Percentiles rank a stretch among this genome's conserved stretches.
These are phyloP conservation scores for Auricularia sp. DNA, from an alignment of 768 basidiomycete genomes.

Conservation along the genomic window DNA sequence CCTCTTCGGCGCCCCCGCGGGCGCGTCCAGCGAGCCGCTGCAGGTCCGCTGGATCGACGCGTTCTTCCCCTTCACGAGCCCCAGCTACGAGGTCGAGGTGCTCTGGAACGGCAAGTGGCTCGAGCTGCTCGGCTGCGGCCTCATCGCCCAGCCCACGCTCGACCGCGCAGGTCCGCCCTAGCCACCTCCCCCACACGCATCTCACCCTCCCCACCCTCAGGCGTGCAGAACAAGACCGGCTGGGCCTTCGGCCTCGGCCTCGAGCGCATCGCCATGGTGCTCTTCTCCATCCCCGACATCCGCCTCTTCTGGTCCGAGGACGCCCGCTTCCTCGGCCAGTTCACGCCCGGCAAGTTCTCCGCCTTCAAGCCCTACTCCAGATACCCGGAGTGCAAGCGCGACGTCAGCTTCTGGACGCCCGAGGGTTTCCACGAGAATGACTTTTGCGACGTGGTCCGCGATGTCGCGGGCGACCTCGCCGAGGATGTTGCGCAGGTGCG, in stretches of 20 bases:
- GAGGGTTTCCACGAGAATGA: conserved; percentile 79
- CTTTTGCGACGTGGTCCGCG: conserved; percentile 89
- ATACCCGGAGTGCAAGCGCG: conserved; percentile 88
- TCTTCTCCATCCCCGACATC: conserved; percentile 95
- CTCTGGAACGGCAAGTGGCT: conserved; percentile 95
- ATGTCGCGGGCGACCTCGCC: conserved; percentile 83
- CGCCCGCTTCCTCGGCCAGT: conserved; percentile 78
- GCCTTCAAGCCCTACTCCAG: conserved; percentile 87
- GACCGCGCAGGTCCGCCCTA: conserved; percentile 66
- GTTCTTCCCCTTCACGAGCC: conserved; percentile 95
- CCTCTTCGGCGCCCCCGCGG: conserved; percentile 60
- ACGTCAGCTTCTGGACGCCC: conserved; percentile 88
- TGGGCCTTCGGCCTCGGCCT: conserved; percentile 98
- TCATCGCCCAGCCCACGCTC: conserved; percentile 80
- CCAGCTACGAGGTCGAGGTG: conserved; percentile 97
- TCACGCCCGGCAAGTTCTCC: conserved; percentile 61
- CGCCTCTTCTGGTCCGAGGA: conserved; percentile 95
- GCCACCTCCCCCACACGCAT: conserved; percentile 11
- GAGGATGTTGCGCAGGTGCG: conserved; percentile 81
- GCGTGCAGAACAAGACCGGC: conserved; percentile 71
- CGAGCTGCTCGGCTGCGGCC: conserved; percentile 90
- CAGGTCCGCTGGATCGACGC: conserved; percentile 95
- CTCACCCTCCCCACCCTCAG: conserved; percentile 25
- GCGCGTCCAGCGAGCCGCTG: conserved; percentile 52
- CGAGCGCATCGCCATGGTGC: conserved; percentile 95